Percentiles rank a stretch among this genome's conserved stretches.
These are phyloP conservation scores for Sicyos baderoa DNA, from an alignment of 306 rosid species.

Conservation along the genomic window DNA sequence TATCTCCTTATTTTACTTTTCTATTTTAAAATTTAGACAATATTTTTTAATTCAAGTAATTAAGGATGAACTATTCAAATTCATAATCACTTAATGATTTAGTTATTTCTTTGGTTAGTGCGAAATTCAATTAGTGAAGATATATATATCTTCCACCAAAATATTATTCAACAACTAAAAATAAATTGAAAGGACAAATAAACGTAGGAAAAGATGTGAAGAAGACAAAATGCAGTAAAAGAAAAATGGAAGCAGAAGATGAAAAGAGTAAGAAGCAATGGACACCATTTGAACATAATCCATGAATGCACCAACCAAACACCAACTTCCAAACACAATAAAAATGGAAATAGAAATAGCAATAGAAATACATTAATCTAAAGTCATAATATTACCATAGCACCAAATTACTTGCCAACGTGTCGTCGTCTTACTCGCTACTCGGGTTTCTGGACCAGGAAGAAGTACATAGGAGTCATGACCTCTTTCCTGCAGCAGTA, in stretches of 20 bases:
- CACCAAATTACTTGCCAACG: not conserved
- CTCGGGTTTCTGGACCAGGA: constrained; percentile 73
- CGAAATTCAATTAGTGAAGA: no score
- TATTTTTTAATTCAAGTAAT: no score
- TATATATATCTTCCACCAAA: no score
- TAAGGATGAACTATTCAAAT: no score
- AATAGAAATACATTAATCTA: not conserved
- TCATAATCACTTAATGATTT: no score
- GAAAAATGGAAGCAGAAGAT: not conserved
- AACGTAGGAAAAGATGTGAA: no score
- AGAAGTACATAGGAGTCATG: constrained; percentile 91
- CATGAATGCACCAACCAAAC: not conserved
- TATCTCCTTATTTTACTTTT: no score
- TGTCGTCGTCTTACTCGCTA: constrained; percentile 15
- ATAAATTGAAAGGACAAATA: no score
- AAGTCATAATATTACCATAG: not conserved
- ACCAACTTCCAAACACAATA: not conserved
- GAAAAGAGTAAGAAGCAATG: not conserved
- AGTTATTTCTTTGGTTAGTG: no score
- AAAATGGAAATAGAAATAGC: not conserved
- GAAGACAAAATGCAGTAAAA: not conserved
- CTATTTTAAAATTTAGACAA: no score
- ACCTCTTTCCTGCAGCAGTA: constrained; percentile 58
- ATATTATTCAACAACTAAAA: no score
- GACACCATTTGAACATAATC: not conserved